Evolutionary conservation across 352 stramenopile species (phyloP).

Genomic region (Aphanomyces astaci): DNA sequence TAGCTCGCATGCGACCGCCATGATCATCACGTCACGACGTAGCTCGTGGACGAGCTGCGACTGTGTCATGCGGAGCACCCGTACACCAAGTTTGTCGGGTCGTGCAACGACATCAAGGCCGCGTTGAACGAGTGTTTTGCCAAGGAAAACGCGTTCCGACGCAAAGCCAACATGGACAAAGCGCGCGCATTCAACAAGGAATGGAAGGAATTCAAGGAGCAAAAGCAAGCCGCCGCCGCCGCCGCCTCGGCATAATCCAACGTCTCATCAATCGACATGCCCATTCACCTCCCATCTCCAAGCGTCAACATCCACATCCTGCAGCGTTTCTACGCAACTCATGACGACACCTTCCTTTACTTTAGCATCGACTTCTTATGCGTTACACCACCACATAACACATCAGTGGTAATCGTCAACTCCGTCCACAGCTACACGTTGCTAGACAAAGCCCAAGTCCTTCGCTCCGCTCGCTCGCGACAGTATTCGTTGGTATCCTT

Average conservation of each 20-base stretch:
- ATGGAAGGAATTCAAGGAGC: slow-evolving; percentile 9
- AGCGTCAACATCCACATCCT: too few species aligned
- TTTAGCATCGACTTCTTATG: too few species aligned
- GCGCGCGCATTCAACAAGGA: slow-evolving; percentile 38
- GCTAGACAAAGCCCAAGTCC: too few species aligned
- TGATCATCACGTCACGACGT: too few species aligned
- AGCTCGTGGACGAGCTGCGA: slow-evolving; percentile 66
- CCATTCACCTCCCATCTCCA: neutral
- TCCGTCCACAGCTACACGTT: too few species aligned
- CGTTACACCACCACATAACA: too few species aligned
- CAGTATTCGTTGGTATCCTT: too few species aligned
- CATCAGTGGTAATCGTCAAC: too few species aligned
- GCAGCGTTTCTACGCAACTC: neutral
- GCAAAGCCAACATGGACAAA: slow-evolving; percentile 52
- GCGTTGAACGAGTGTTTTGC: slow-evolving; percentile 74
- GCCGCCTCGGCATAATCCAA: neutral
- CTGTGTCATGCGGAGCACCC: slow-evolving; percentile 70
- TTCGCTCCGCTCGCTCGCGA: neutral
- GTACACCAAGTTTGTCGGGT: slow-evolving; percentile 66
- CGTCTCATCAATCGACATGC: neutral
- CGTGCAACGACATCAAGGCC: slow-evolving; percentile 61
- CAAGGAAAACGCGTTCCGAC: slow-evolving; percentile 53
- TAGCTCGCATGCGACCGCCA: too few species aligned
- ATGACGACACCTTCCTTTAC: neutral
- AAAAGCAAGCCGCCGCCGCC: neutral